Evolutionary conservation across 306 rosid genomes (phyloP), one percentile per base, ranked within the genome.

Genomic region (Lagenaria siceraria): DNA sequence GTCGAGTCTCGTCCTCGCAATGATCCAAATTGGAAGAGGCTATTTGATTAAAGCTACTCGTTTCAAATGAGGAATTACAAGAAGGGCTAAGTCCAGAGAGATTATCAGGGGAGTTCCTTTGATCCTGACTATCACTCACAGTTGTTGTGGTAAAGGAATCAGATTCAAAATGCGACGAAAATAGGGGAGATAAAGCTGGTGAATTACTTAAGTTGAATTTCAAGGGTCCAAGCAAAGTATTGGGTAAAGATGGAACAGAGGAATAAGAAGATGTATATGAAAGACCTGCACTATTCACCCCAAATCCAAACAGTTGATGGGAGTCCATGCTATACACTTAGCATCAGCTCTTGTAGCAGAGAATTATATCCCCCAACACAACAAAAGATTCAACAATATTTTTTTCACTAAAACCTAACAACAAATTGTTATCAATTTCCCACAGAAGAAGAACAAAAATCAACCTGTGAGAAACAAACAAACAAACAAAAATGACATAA

Each of bases 261-360:
- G 90, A 83, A 83, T 82, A 83, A 62, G 92, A 84, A 60, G 91
- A 42, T 78, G 87, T 79, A 85, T 79, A 87, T 29, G 94, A 87
- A 25, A 86, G 40, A 63, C 87, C 87, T 17, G 97, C 82, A 81
- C 84, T 79, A 74, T 86, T 80, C n/a, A 84, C 83, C 54, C 87
- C 79, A 72, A 77, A 87, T 71, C 87, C 78, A 79, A 87, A 86
- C 63, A 89, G 81, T 69, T 86, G 92, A 79, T 80, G 94, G 0
- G 91, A 94, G 79, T 92, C 98, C 98, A 95, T 92, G 11, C 81
- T 91, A 78, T 61, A 78, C 77, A 56, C 76, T 82, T 78, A 75
- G 82, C 92, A 84, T 91, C 82, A 69, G 82, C 83, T 74, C 78
- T 51, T 51, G 65, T 24, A 61, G 52, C n/a, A 64, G 46, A 33